These are phyloP conservation scores for Camellia oleifera DNA, from an alignment of 179 eudicot genomes.

Conservation along the genomic window DNA sequence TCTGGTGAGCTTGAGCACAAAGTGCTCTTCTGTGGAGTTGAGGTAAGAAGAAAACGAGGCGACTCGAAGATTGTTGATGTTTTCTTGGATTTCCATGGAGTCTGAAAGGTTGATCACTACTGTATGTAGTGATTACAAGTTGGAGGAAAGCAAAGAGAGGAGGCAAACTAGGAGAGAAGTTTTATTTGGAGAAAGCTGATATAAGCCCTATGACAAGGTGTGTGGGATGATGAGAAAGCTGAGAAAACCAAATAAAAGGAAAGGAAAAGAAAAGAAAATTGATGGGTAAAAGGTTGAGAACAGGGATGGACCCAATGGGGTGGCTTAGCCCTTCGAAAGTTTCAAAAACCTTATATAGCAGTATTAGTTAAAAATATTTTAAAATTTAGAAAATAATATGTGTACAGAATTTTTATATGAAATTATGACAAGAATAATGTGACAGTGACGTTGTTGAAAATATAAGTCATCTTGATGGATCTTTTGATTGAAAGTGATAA, in stretches of 20 bases:
- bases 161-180: not conserved
- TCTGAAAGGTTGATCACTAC: not conserved
- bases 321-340: no score
- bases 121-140: not conserved
- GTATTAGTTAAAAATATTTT: no score
- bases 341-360: no score
- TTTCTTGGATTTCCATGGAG: conserved; percentile 33
- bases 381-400: not conserved
- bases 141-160: not conserved
- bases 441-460: no score
- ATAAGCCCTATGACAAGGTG: not conserved
- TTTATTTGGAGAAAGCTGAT: not conserved
- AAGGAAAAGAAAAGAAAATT: not conserved
- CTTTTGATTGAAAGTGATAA: no score
- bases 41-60: conserved; percentile 82
- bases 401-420: not conserved
- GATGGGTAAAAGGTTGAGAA: not conserved
- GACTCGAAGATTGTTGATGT: conserved; percentile 41
- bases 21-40: conserved; percentile 48
- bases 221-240: conserved; percentile 2
- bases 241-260: not conserved
- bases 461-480: no score
- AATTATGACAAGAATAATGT: not conserved
- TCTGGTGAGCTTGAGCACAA: conserved; percentile 39
- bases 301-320: no score